Base-by-base conservation (phyloP, 805 yeast species). In the Sugiyamaella floridensis region DNA sequence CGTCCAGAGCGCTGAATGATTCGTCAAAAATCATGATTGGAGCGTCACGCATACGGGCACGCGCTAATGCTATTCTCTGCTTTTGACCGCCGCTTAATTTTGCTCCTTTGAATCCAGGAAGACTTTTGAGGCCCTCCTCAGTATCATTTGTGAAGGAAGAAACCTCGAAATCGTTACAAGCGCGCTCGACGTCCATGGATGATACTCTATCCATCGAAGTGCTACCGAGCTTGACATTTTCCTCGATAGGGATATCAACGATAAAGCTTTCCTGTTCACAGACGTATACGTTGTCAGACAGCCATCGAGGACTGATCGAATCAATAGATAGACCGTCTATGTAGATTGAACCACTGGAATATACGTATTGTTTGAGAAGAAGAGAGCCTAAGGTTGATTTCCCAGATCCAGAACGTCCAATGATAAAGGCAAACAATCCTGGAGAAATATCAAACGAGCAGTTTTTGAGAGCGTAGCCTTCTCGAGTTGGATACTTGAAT, bases 391-490 rank as follows among this genome's bases (percentile, higher is more conserved):
- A 55, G 0, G 98, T 85, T 0, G 98, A 92, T 66, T 93, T 93
- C 0, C 99, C 99, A 0, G 90, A 83, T 0, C 99, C 99, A 0
- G 97, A 89, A 55, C 76, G 75, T 0, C 99, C 99, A 43, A 93
- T 78, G 3, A 93, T 67, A 60, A 80, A 92, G 1, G 83, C 80
- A 6, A 78, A 63, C 32, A 69, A 58, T 0, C 77, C 74, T 0
- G 78, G 66, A 1, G 71, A 66, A 37, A 89, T 70, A 1, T 59
- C 58, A 22, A 85, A 52, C n/a, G 66, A 62, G 0, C 85, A 70
- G 47, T 76, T 60, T 0, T 75, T 66, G 14, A 93, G 63, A 0
- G 80, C 80, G 1, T 56, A 55, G 1, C 71, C 70, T 0, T 74
- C 72, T 58, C 92, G 74, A 0, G 81, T 67, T 1, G 85, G 81